Evolutionary conservation across 192 early-diverging fungal species (phyloP), one percentile per base, ranked within the genome.

Genomic region (Backusella luteola): DNA sequence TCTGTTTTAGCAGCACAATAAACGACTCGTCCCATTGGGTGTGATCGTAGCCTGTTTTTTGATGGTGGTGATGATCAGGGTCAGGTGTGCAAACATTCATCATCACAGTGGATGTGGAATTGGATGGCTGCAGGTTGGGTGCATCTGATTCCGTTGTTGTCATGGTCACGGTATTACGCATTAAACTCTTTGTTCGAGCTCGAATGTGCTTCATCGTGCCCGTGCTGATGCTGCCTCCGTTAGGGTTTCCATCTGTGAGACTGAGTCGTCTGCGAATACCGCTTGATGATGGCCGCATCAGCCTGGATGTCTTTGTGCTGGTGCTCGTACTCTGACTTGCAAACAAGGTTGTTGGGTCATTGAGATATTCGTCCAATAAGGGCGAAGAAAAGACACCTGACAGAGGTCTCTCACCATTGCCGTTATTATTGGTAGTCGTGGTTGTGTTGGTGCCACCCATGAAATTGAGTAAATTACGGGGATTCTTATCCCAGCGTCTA

Each of bases 21-120:
- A 92, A 93, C 12, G 84, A 86, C 0, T 84, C 80, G 77, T 91
- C 91, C 19, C 93, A 84, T 38, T 89, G 67, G 41, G 78, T 73
- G 67, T 59, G 76, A 76, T 34, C 79, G 75, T 78, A 83, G 26
- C 74, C 69, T 53, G 34, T 69, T 2, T 44, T 44, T 49, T 73
- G 19, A 39, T 79, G 85, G 9, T 35, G 59, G 2, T 36, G 23
- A 44, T 67, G 74, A 39, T 67, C 74, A 34, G 17, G 59, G 29
- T 56, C 73, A 36, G 73, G 41, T 49, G 59, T 32, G 12, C 56
- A 26, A 3, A 4, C 21, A 63, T 63, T 63, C 23, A 63, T 29
- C 56, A 63, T 29, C 11, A 63, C 23, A 21, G 56, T 63, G 23
- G 56, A 63, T 8, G 56, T 63, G 1, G 56, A 63, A 4, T 63